Base-by-base conservation (phyloP, 805 yeast species). In the Yamadazyma ubonensis region DNA sequence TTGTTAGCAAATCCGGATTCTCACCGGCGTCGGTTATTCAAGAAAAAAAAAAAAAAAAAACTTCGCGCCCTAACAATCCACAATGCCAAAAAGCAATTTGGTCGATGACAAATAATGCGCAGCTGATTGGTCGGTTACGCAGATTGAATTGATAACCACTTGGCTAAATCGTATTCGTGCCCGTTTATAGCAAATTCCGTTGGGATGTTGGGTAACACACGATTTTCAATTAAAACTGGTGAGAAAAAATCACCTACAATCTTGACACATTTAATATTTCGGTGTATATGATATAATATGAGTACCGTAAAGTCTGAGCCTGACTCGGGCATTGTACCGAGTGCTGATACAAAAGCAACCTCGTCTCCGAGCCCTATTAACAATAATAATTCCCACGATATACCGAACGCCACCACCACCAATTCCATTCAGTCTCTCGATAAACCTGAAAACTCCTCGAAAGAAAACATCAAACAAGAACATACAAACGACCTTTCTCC, bases 141-240 rank as follows among this genome's bases (percentile, higher is more conserved):
- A 18, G 36, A 38, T 38, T 25, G 15, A 26, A 31, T 32, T 38
- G 41, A 31, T 38, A 31, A 38, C 4, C 14, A 17, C 41, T 35
- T 17, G 31, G 12, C 22, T 25, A 22, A 7, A 18, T 38, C 41
- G 41, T 38, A 38, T 20, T 31, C 31, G 25, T 12, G 7, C 17
- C 31, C 21, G 11, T n/a, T 27, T 34, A 6, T 15, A 18, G 38
- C 25, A n/a, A 26, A 26, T 26, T 23, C 30, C 30, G 20, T 18
- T 16, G 10, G 11, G 5, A 17, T 17, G 11, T 14, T 4, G 11
- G 22, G 23, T 22, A n/a, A 16, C 23, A 15, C 20, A 18, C 15
- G 12, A 11, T 12, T 6, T 6, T 3, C 3, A 23, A 10, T 12
- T 23, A 23, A 23, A 23, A 10, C n/a, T 6, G 26, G 26, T 23